Conservation (phyloP, 1,284 basidiomycete species). For the Bjerkandera adusta region DNA sequence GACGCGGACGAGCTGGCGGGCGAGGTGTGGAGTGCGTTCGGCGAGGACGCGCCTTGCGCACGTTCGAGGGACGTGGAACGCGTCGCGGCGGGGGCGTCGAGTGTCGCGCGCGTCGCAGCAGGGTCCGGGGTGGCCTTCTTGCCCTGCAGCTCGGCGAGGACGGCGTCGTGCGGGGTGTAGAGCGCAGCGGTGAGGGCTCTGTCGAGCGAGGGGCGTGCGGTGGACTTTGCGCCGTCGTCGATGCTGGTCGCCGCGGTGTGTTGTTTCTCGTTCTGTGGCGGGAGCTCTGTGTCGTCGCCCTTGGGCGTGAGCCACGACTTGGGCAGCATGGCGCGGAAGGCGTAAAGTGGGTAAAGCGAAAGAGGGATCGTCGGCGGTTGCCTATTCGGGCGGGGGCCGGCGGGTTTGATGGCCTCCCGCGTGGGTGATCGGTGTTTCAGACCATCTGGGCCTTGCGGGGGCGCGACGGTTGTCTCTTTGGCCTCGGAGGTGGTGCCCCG, state of each 20-base stretch:
- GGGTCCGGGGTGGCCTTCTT: constrained; percentile 18
- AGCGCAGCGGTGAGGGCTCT: constrained; percentile 29
- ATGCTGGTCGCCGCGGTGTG: background rate
- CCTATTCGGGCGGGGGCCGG: too few relatives aligned
- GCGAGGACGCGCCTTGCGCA: constrained; percentile 22
- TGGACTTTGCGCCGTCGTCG: background rate
- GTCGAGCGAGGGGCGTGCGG: constrained; percentile 12
- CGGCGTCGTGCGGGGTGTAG: constrained; percentile 61
- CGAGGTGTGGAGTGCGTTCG: constrained; percentile 22
- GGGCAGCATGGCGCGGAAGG: constrained; percentile 3
- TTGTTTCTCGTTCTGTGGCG: background rate
- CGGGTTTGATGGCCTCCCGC: too few relatives aligned
- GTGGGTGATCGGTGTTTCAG: too few relatives aligned
- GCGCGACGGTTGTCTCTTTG: too few relatives aligned
- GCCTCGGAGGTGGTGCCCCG: too few relatives aligned
- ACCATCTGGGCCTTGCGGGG: too few relatives aligned
- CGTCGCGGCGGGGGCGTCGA: constrained; percentile 14
- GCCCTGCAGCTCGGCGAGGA: constrained; percentile 49
- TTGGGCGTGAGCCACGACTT: constrained; percentile 4
- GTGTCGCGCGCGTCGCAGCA: constrained; percentile 12
- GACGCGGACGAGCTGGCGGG: constrained; percentile 17
- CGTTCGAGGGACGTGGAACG: constrained; percentile 22
- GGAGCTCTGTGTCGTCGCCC: background rate
- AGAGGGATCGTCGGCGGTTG: too few relatives aligned
- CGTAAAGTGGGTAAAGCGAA: too few relatives aligned